Evolutionary conservation across 768 basidiomycete species (phyloP), one percentile per base, ranked within the genome.

Genomic region (Tylopilus rubrobrunneus): DNA sequence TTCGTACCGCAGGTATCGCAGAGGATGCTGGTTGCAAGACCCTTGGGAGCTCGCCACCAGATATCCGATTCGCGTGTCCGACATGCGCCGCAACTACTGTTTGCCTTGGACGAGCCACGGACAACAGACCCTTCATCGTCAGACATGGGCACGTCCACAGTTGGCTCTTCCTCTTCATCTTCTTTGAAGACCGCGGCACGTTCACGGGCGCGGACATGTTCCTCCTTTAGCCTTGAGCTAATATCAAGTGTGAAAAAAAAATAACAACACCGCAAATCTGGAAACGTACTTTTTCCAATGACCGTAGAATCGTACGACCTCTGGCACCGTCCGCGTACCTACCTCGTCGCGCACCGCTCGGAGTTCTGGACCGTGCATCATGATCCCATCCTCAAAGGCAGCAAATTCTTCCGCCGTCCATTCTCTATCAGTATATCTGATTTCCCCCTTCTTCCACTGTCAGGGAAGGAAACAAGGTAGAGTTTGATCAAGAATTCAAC

Each of bases 1-100:
- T 87, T 88, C 43, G 83, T 80, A 12, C 93, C 93, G 63, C 93
- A 97, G 28, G 70, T 77, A 44, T 95, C 90, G 66, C 93, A 97
- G 49, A 96, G 82, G 37, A 92, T 80, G 54, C 78, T 79, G 2
- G 87, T 87, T 0, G 77, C 69, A n/a, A 95, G 78, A 21, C 87
- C 89, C 65, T 90, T 90, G 3, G 93, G 94, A 14, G 92, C 92
- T 67, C 89, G 90, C 92, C 92, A 97, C 93, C 93, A 97, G 3
- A 71, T 73, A 36, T 77, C 77, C 7, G 88, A 88, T 55, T 92
- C 89, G 51, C 85, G 84, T 7, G 88, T 89, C 46, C 87, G 78
- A 68, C 93, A 97, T 4, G 90, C 89, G 34, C 89, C 92, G 63
- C 93, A 97, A 56, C 76, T 81, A 28, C 75, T 67, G 61, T 74